Percentiles rank a stretch among this genome's conserved stretches.
Evolutionary conservation across 192 early-diverging fungal species (phyloP).

Genomic region (Coemansia sp.): DNA sequence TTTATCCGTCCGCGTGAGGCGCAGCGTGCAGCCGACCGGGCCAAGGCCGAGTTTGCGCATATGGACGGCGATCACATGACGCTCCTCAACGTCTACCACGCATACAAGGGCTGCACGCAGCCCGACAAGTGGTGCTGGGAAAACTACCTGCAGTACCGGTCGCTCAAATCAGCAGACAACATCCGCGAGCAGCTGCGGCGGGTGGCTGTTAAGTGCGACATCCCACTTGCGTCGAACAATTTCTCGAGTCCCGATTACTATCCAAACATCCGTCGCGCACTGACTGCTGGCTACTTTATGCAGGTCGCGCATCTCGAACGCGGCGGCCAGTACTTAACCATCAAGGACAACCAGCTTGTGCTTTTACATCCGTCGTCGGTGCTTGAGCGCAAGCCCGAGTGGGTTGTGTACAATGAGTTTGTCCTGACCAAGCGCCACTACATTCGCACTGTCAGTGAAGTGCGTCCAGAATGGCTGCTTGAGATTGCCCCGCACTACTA

Average conservation of each 20-base stretch:
- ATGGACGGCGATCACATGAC: slow-evolving; percentile 96
- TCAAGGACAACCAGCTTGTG: slow-evolving; percentile 97
- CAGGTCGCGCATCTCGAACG: slow-evolving; percentile 93
- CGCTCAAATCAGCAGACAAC: slow-evolving; percentile 88
- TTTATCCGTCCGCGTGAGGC: slow-evolving; percentile 92
- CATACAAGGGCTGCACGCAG: slow-evolving; percentile 63
- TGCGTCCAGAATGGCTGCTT: slow-evolving; percentile 81
- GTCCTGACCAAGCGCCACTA: slow-evolving; percentile 95
- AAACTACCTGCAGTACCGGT: slow-evolving; percentile 88
- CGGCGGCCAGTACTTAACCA: slow-evolving; percentile 84
- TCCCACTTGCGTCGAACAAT: slow-evolving; percentile 67
- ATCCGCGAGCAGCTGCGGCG: slow-evolving; percentile 86
- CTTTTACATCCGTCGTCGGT: slow-evolving; percentile 90
- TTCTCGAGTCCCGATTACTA: slow-evolving; percentile 77
- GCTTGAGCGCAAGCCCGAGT: slow-evolving; percentile 90
- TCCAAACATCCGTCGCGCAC: slow-evolving; percentile 82
- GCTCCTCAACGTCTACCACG: slow-evolving; percentile 94
- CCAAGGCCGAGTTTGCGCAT: slow-evolving; percentile 92
- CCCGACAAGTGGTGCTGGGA: slow-evolving; percentile 90
- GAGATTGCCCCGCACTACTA: slow-evolving; percentile 89
- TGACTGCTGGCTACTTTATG: slow-evolving; percentile 97
- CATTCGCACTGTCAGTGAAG: slow-evolving; percentile 89
- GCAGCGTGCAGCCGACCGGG: slow-evolving; percentile 82
- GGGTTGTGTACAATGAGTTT: slow-evolving; percentile 99
- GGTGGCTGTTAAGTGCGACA: slow-evolving; percentile 69